Base-by-base conservation (phyloP, 495 filamentous ascomycete genomes). In the Penicillium tannophilum region DNA sequence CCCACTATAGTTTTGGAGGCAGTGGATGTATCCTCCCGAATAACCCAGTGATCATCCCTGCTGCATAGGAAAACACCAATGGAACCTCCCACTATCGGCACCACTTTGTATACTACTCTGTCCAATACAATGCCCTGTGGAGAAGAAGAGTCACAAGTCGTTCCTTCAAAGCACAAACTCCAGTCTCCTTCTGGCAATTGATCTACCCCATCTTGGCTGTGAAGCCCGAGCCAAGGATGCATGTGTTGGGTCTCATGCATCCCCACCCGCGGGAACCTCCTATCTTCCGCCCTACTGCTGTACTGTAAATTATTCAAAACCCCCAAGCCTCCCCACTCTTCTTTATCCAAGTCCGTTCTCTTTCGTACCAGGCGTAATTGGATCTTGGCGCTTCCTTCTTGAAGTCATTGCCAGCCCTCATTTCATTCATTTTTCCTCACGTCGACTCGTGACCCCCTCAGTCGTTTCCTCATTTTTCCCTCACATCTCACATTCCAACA, bases 231-330 rank as follows among this genome's bases (percentile, higher is more conserved):
- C 26, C 46, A 28, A 49, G 26, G 46, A 26, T 28, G 14, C 39
- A 41, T 41, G 46, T 49, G 46, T 31, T 48, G 46, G 24, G 46
- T 49, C 46, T 49, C 46, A 49, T 49, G 46, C 46, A 31, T 49
- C 26, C 14, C 57, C 45, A 33, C 54, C 6, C 50, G 49, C 45
- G 58, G 58, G 20, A 60, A 53, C 36, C 52, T 55, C 48, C 58
- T 64, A 60, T 55, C 57, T 26, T 36, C 57, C 53, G 54, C 61
- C 49, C 20, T 59, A 60, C 33, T 20, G 43, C 44, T 46, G 23
- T 30, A 20, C 44, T 46, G 23, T 30, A 20, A 55, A 51, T 56
- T 51, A 51, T 55, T 64, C 62, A 60, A 51, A 60, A 64, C 47
- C 57, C 62, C 62, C 53, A 41, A 28, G 23, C 28, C 26, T n/a